Percentiles rank a stretch among this genome's conserved stretches.
These are phyloP conservation scores for Rhododendron kiyosumense DNA, from an alignment of 148 eudicot species.

Conservation along the genomic window DNA sequence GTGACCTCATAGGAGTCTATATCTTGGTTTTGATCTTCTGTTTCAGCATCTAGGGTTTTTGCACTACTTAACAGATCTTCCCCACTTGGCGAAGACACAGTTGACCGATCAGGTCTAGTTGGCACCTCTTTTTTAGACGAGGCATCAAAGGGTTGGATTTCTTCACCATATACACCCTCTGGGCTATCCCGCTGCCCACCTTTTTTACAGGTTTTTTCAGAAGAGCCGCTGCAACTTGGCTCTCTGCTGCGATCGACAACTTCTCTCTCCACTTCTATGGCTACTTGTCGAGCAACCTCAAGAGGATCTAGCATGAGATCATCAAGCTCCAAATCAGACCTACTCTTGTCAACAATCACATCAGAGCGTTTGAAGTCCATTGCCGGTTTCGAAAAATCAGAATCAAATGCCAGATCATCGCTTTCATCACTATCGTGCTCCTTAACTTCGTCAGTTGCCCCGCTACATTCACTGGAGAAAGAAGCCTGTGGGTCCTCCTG, in stretches of 20 bases:
- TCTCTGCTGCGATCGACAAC: conserved; percentile 53
- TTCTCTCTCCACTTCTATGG: conserved; percentile 84
- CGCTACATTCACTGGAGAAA: conserved; percentile 24
- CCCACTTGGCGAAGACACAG: conserved; percentile 22
- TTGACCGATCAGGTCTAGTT: conserved; percentile 20
- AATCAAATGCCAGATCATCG: conserved; percentile 27
- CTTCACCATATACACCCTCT: conserved; percentile 34
- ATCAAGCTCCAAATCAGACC: conserved; percentile 55
- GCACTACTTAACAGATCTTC: conserved; percentile 20
- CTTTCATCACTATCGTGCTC: conserved; percentile 25
- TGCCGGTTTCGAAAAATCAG: conserved; percentile 28
- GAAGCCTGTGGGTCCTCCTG: conserved; percentile 17
- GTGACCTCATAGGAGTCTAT: conserved; percentile 45
- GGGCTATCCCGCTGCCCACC: conserved; percentile 37
- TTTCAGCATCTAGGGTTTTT: conserved; percentile 24
- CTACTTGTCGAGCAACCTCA: conserved; percentile 86
- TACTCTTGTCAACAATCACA: conserved; percentile 32
- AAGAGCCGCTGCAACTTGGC: conserved; percentile 54
- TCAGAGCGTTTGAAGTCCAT: conserved; percentile 19
- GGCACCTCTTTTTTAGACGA: conserved; percentile 23
- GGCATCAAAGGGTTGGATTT: conserved; percentile 23
- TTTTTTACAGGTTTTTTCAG: conserved; percentile 36
- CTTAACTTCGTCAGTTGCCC: conserved; percentile 12
- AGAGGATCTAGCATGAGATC: conserved; percentile 72
- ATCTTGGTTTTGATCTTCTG: conserved; percentile 34